Evolutionary conservation across 768 basidiomycete species (phyloP), one percentile per base, ranked within the genome.

Genomic region (Boletellus emodensis): DNA sequence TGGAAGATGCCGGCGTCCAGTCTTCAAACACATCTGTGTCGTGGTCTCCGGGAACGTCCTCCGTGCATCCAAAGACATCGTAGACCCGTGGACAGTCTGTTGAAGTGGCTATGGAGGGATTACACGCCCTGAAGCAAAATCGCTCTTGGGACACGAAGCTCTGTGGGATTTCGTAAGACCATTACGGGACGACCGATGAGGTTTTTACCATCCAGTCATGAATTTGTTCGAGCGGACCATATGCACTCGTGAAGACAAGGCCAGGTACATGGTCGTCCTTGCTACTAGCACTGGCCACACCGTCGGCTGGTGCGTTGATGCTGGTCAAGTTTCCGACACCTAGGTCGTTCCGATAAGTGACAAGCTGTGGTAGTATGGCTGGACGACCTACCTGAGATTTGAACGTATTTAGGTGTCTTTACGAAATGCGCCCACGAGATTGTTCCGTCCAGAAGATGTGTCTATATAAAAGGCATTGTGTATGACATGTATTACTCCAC

Each of bases 81-180:
- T 75, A 72, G 54, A 85, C 81, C 56, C 83, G 83, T 57, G 86
- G 73, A 63, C 85, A 89, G 57, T 74, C 70, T 3, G 61, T 64
- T 1, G 81, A 76, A 2, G 83, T 79, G 20, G 65, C 68, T 1
- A 71, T 72, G 33, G 66, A 66, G 22, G 79, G 76, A 48, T 79
- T 80, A 66, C 85, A 88, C 14, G 79, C 84, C 40, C 86, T 81
- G 71, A 88, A 79, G 71, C 87, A 90, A 70, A 87, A 90, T 55
- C 78, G 66, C 40, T 72, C 61, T 54, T 71, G 72, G 5, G 79
- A 75, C 48, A 89, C 72, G 60, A 84, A 86, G 66, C 84, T 82
- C 82, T 84, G 55, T 53, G 33, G 43, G 41, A 50, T 42, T 34
- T 24, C 22, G 53, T 59, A 17, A 57, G 53, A 57, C 43, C n/a